Percentiles rank a stretch among this genome's conserved stretches.
phyloP scores from a whole-genome alignment of 2,329 filamentous ascomycete genomes.

The Chrysoporthe austroafricana region DNA sequence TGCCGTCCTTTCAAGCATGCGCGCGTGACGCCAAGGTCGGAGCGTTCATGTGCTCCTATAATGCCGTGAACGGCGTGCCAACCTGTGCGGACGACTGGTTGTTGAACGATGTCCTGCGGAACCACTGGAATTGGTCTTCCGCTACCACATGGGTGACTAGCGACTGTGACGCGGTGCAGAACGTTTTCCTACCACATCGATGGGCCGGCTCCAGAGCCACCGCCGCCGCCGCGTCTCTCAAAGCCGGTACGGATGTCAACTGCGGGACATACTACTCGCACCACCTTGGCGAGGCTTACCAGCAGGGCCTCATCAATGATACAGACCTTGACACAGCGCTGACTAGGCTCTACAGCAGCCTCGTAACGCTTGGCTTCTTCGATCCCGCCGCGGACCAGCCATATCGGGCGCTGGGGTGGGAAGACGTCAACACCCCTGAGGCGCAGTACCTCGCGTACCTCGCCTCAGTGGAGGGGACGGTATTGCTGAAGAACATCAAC shows the following conservation, averaged over 20 bases:
- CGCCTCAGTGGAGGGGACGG: slow-evolving; percentile 53
- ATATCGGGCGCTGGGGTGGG: slow-evolving; percentile 57
- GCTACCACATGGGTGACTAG: slow-evolving; percentile 45
- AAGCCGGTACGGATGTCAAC: slow-evolving; percentile 57
- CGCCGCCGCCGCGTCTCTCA: slow-evolving; percentile 52
- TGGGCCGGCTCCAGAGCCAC: slow-evolving; percentile 42
- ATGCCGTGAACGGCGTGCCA: slow-evolving; percentile 67
- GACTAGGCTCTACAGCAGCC: slow-evolving; percentile 55
- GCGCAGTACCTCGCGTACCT: slow-evolving; percentile 59
- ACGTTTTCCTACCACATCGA: slow-evolving; percentile 50
- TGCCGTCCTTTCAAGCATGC: slow-evolving; percentile 67
- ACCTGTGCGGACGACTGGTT: slow-evolving; percentile 65
- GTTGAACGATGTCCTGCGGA: slow-evolving; percentile 62
- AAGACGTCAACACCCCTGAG: slow-evolving; percentile 58
- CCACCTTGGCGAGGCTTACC: slow-evolving; percentile 33
- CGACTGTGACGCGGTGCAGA: slow-evolving; percentile 49
- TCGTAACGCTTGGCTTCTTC: slow-evolving; percentile 62
- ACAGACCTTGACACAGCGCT: slow-evolving; percentile 53
- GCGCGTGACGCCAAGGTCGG: slow-evolving; percentile 58
- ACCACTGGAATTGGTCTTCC: slow-evolving; percentile 65
- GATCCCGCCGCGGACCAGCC: slow-evolving; percentile 48
- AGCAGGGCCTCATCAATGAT: slow-evolving; percentile 46
- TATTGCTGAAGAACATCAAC: slow-evolving; percentile 58
- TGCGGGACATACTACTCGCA: slow-evolving; percentile 41
- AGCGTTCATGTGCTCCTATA: slow-evolving; percentile 66